Evolutionary conservation across 1,139 yeast genomes (phyloP).

Genomic region (Hyphopichia buzzinii): DNA sequence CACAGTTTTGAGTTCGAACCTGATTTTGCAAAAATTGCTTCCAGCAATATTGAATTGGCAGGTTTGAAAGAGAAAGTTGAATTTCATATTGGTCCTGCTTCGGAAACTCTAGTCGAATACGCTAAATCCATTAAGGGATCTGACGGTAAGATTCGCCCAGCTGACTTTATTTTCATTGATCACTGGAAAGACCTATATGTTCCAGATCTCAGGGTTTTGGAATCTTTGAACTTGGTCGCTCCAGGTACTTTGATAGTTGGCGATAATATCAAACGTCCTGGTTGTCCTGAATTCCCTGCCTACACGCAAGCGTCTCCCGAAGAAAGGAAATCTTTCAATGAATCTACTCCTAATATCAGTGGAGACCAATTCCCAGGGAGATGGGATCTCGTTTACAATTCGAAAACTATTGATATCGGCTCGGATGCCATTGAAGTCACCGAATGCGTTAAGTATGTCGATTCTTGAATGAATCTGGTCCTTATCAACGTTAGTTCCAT

Average conservation of each 20-base stretch:
- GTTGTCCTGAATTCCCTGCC: constrained; percentile 39
- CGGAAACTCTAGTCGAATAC: constrained; percentile 22
- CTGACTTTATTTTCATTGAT: constrained; percentile 41
- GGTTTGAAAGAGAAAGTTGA: constrained; percentile 32
- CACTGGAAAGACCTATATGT: constrained; percentile 40
- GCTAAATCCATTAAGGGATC: constrained; percentile 10
- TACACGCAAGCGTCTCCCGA: constrained; percentile 41
- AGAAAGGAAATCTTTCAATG: constrained; percentile 30
- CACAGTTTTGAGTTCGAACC: constrained; percentile 37
- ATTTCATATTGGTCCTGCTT: constrained; percentile 38
- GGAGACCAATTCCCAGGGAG: constrained; percentile 34
- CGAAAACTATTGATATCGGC: constrained; percentile 18
- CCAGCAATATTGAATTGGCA: constrained; percentile 33
- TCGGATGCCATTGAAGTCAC: constrained; percentile 34
- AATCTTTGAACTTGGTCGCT: constrained; percentile 36
- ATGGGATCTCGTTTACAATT: constrained; percentile 45
- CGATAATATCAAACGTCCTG: constrained; percentile 36
- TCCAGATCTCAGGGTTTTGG: constrained; percentile 44
- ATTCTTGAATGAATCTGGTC: constrained; percentile 24
- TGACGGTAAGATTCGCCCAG: not conserved
- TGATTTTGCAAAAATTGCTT: constrained; percentile 34
- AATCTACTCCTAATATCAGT: constrained; percentile 20
- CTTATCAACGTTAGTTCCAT: too few species aligned
- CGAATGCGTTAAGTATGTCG: constrained; percentile 20
- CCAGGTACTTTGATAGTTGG: constrained; percentile 43